Percentiles rank a stretch among this genome's conserved stretches.
phyloP scores from a whole-genome alignment of 2,329 filamentous ascomycete genomes.

The Leptographium lundbergii region DNA sequence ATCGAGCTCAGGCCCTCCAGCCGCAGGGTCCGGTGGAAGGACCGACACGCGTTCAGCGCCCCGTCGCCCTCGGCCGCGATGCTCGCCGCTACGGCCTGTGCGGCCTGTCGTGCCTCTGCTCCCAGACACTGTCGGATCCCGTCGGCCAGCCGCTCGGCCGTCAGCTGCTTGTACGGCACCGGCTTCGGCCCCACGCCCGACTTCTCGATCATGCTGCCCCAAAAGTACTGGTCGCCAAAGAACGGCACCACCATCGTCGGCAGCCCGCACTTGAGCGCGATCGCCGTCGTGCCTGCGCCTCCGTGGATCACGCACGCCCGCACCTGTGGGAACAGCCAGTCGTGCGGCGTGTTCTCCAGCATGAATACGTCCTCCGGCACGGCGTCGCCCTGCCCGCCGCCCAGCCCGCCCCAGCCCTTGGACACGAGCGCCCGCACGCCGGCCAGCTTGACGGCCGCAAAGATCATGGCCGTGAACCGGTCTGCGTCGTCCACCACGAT shows the following conservation, averaged over 20 bases:
- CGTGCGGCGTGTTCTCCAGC: conserved; percentile 62
- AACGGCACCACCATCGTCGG: conserved; percentile 70
- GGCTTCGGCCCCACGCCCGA: conserved; percentile 52
- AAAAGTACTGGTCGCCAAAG: conserved; percentile 70
- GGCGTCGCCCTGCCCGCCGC: conserved; percentile 33
- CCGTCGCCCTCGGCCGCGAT: conserved; percentile 56
- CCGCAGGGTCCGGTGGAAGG: conserved; percentile 50
- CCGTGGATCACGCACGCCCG: conserved; percentile 60
- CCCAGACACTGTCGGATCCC: conserved; percentile 57
- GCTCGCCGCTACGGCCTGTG: conserved; percentile 42
- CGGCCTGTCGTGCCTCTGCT: conserved; percentile 44
- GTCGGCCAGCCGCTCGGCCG: conserved; percentile 50
- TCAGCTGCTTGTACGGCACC: conserved; percentile 56
- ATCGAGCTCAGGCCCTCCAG: conserved; percentile 40
- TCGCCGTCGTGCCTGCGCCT: conserved; percentile 66
- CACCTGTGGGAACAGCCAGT: conserved; percentile 62
- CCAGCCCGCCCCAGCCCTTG: conserved; percentile 64
- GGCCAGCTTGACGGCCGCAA: conserved; percentile 50
- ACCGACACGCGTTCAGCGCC: conserved; percentile 53
- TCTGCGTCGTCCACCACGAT: conserved; percentile 65
- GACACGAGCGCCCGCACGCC: conserved; percentile 61
- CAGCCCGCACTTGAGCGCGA: conserved; percentile 56
- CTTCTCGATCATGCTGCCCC: conserved; percentile 56
- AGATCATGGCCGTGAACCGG: conserved; percentile 56
- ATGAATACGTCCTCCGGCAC: conserved; percentile 55